Evolutionary conservation across 352 stramenopile species (phyloP).

Genomic region (Phytophthora lateralis): DNA sequence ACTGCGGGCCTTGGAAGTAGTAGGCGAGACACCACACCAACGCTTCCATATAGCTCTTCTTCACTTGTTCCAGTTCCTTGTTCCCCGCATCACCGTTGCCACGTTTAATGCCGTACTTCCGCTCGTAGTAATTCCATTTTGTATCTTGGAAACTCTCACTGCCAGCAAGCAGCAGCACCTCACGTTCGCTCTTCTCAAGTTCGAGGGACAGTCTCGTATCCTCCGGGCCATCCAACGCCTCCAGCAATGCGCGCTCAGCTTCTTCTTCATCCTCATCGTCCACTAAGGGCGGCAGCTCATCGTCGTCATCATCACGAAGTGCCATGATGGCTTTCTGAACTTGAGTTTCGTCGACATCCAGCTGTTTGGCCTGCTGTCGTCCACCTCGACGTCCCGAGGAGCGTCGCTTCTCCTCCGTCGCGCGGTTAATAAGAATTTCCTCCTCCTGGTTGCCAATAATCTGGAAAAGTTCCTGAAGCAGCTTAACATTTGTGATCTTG

Average conservation of each 20-base stretch:
- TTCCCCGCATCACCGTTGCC: constrained; percentile 67
- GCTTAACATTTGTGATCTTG: constrained; percentile 87
- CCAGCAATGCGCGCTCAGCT: constrained; percentile 57
- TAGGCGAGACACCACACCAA: constrained; percentile 83
- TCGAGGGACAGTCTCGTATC: constrained; percentile 52
- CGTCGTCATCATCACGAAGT: constrained; percentile 50
- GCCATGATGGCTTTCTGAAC: constrained; percentile 56
- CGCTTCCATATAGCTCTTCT: constrained; percentile 80
- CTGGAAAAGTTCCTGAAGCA: constrained; percentile 93
- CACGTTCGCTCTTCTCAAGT: constrained; percentile 43
- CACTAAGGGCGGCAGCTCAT: constrained; percentile 40
- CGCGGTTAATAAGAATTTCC: constrained; percentile 90
- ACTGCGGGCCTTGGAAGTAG: constrained; percentile 93
- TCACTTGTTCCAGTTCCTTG: constrained; percentile 59
- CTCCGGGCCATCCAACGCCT: constrained; percentile 62
- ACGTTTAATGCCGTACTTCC: constrained; percentile 73
- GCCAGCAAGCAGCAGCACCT: constrained; percentile 63
- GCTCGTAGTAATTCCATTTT: constrained; percentile 87
- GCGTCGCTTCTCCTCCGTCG: constrained; percentile 58
- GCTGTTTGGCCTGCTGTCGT: constrained; percentile 34
- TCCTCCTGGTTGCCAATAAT: constrained; percentile 95
- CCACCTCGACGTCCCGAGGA: constrained; percentile 35
- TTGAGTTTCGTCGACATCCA: constrained; percentile 52
- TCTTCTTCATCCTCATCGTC: constrained; percentile 62
- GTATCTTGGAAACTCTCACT: constrained; percentile 82